Base-by-base conservation (phyloP, 83 land plant genomes). In the Diphasiastrum complanatum region DNA sequence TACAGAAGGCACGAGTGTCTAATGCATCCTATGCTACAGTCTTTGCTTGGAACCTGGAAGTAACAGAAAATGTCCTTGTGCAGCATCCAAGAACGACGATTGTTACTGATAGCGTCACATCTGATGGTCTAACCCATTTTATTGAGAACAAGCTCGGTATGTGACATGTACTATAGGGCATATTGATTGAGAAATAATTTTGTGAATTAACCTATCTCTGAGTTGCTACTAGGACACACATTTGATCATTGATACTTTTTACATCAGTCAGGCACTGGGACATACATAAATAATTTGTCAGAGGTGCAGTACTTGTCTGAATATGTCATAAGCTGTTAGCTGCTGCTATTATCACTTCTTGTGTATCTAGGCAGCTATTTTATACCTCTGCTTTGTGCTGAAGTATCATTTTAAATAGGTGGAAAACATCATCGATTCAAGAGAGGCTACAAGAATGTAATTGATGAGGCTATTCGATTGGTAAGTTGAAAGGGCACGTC, bases 51-150 rank as follows among this genome's bases (percentile, higher is more conserved):
- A n/a, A n/a, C n/a, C n/a, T n/a, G n/a, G n/a, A n/a, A n/a, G n/a
- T n/a, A n/a, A n/a, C n/a, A n/a, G n/a, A n/a, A n/a, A n/a, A n/a
- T n/a, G n/a, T n/a, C n/a, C n/a, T 32, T 6, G 51, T 23, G n/a
- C 74, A 93, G 99, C 96, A 93, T 73, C 99, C 99, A 26, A 86
- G 92, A 58, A 89, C 99, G 58, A 89, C 89, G 27, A 79, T 93
- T 69, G 99, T 93, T 5, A 93, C 99, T 28, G 99, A 93, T 57
- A 93, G 99, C 67, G 96, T 93, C n/a, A 93, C 99, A 35, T 93
- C 99, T 66, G 99, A 93, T 84, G 99, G 99, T 2, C 73, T 93
- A 59, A 89, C 92, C 14, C 49, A 73, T 46, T 93, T 93, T 67
- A 86, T 93, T 63, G 99, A 93, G 52, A 79, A 82, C 35, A 93